Evolutionary conservation across 2,329 filamentous ascomycete species (phyloP), one percentile per base, ranked within the genome.

Genomic region (Trichoderma endophyticum): DNA sequence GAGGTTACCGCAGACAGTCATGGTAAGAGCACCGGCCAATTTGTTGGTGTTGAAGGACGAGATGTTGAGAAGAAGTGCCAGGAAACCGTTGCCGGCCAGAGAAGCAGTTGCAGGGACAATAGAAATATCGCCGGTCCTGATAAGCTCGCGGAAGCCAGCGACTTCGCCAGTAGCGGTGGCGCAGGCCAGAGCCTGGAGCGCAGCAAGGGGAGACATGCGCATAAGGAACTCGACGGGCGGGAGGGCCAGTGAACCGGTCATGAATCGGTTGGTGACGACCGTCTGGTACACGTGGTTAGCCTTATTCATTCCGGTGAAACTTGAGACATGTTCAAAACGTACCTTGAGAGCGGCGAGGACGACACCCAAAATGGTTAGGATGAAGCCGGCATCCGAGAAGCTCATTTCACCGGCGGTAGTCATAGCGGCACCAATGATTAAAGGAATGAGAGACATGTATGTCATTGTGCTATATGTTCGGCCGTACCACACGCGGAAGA

Each of bases 361-460:
- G 15, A 88, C 86, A 70, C 87, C 87, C 8, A 88, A 78, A 32
- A 87, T 83, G 30, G 86, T 88, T 43, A 89, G 81, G 51, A 86
- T 75, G 80, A 89, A 88, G 18, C 89, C 89, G 18, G 85, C 79
- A 28, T 85, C 80, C n/a, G 87, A 88, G 77, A 89, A 89, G 75
- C 86, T 88, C 83, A 89, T 89, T 80, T 91, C 88, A 73, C 89
- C 89, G 56, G 86, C 86, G 2, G 88, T 90, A 39, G 87, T 88
- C 75, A 91, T 83, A 57, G 84, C 85, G 70, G 89, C 87, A 63
- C 89, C 89, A 43, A 88, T 75, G 54, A 90, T 86, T 26, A 91
- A 83, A n/a, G 89, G 89, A 28, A 89, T 79, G 26, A 90, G 85
- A 18, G 89, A 88, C 30, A 89, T 78, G 77, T 90, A 90, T 15